Percentiles rank a stretch among this genome's conserved stretches.
Conservation (phyloP, 805 yeast genomes). For the Lipomyces oligophaga region DNA sequence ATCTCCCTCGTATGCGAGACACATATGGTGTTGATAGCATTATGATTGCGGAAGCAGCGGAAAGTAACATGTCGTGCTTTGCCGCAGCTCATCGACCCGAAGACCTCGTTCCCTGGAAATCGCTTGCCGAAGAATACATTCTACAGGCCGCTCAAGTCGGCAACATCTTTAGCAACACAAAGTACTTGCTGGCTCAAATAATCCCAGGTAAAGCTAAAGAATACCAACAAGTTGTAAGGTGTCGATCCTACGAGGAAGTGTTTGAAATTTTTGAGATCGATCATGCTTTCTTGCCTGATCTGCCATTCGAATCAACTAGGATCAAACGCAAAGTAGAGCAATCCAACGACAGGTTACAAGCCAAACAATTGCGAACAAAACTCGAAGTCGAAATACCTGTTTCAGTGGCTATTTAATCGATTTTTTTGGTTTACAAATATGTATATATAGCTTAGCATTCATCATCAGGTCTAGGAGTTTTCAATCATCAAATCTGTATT, state of each 20-base stretch:
- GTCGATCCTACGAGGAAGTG: slow-evolving; percentile 47
- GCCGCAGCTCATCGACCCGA: slow-evolving; percentile 12
- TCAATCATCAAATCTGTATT: too few species aligned
- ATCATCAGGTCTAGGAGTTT: too few species aligned
- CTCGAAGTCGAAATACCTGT: too few species aligned
- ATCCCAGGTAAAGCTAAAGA: slow-evolving; percentile 68
- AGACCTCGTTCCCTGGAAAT: slow-evolving; percentile 48
- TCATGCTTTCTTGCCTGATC: background rate
- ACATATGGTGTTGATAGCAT: slow-evolving; percentile 66
- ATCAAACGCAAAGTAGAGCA: background rate
- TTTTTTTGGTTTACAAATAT: too few species aligned
- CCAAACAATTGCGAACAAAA: too few species aligned
- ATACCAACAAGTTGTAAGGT: slow-evolving; percentile 54
- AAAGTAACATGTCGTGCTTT: slow-evolving; percentile 79
- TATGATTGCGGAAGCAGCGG: slow-evolving; percentile 93
- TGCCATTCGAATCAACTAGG: background rate
- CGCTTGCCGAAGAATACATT: slow-evolving; percentile 54
- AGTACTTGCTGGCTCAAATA: slow-evolving; percentile 73
- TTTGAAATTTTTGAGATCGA: background rate
- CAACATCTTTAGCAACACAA: slow-evolving; percentile 68
- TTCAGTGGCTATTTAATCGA: too few species aligned
- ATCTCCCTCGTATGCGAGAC: slow-evolving; percentile 50
- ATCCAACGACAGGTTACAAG: background rate
- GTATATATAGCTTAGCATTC: too few species aligned
- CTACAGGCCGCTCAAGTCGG: slow-evolving; percentile 52